Base-by-base conservation (phyloP, 164 flowering plant species). In the Stephania yunnanensis region DNA sequence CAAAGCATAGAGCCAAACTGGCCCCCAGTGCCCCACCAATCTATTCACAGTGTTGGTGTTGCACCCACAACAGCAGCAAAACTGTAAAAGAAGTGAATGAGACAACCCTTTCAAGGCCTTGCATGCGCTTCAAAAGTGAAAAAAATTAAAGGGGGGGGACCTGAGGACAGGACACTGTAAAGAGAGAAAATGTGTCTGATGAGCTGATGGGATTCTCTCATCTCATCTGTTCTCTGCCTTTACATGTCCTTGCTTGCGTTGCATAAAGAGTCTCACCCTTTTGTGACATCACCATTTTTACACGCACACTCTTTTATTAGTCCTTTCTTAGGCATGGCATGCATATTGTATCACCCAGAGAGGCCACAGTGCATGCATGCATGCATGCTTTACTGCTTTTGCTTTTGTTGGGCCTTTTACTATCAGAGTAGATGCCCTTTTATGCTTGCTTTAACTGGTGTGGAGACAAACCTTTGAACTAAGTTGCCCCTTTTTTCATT, bases 51-150 rank as follows among this genome's bases (percentile, higher is more conserved):
- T 55, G 25, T 25, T 25, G 25, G 17, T 55, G 25, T 25, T 25
- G 25, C 25, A 25, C 25, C 25, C 25, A 25, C 12, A 9, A 9
- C 15, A 58, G 2, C 0, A 58, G 7, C 64, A n/a, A 15, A 58
- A 58, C 64, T 71, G 73, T 13, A 71, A 71, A 71, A 58, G 64
- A 58, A 58, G n/a, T 58, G 64, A 15, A 58, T 58, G 64, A 52
- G 4, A 71, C 20, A 13, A 50, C 20, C 2, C 45, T 71, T 71
- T 71, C 4, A 22, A n/a, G 48, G 64, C 68, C 31, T 69, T 36
- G 72, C 72, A 75, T 75, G 77, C 77, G 72, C 42, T 52, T 68
- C 15, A 53, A 69, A 69, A 71, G 61, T 36, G 42, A 36, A 36
- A 36, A 36, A 7, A 58, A 68, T 46, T 6, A n/a, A 29, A 31